phyloP scores from a whole-genome alignment of 352 stramenopile genomes.

The Phytophthora hibernalis region DNA sequence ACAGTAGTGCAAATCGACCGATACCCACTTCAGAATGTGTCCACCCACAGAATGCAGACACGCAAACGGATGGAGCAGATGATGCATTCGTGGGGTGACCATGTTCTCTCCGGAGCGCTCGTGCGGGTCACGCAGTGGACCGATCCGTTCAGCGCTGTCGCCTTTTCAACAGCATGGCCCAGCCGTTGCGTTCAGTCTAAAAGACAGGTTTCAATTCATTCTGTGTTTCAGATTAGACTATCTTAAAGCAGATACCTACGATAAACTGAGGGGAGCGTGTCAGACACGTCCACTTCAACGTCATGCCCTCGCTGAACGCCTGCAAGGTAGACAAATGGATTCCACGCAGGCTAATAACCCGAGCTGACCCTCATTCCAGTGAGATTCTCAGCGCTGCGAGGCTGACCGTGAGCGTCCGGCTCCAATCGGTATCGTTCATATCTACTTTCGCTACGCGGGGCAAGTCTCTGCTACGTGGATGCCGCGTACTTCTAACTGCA shows the following conservation, averaged over 20 bases:
- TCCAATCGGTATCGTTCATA: background rate
- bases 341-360: background rate
- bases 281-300: slow-evolving; percentile 29
- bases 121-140: background rate
- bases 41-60: background rate
- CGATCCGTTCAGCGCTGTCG: background rate
- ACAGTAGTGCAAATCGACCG: background rate
- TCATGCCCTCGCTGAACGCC: slow-evolving; percentile 6
- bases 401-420: background rate
- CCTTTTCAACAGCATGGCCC: slow-evolving; percentile 5
- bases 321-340: slow-evolving; percentile 26
- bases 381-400: background rate
- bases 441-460: slow-evolving; percentile 12
- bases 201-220: background rate
- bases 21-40: background rate
- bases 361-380: slow-evolving; percentile 11
- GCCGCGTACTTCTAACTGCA: slow-evolving; percentile 5
- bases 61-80: background rate
- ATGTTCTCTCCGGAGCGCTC: background rate
- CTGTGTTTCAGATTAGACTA: background rate
- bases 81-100: background rate
- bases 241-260: background rate
- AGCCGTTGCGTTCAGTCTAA: slow-evolving; percentile 1
- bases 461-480: slow-evolving; percentile 7
- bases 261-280: background rate